phyloP scores from a whole-genome alignment of 768 basidiomycete species.

The Daedaleopsis sinensis region DNA sequence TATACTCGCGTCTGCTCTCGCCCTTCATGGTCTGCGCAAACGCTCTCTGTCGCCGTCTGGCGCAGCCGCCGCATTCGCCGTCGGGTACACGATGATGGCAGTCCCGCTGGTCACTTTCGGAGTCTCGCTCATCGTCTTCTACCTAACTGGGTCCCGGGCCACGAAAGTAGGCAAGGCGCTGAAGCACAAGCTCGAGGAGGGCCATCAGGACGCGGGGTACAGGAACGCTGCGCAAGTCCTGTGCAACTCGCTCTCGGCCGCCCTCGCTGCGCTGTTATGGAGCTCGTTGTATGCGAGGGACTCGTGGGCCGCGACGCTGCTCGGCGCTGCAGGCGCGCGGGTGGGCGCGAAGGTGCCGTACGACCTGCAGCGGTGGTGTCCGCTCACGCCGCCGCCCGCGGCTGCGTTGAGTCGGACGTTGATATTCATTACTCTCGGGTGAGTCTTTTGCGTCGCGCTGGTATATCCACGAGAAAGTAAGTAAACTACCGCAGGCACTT shows the following conservation, averaged over 20 bases:
- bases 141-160: constrained; percentile 77
- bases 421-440: constrained; percentile 71
- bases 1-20: constrained; percentile 33
- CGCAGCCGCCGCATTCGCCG: constrained; percentile 72
- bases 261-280: constrained; percentile 66
- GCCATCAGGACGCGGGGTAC: constrained; percentile 74
- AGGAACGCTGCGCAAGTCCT: constrained; percentile 81
- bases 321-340: constrained; percentile 10
- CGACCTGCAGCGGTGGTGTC: constrained; percentile 59
- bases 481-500: constrained; percentile 62
- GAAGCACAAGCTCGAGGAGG: constrained; percentile 80
- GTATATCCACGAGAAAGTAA: neutral
- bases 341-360: constrained; percentile 33
- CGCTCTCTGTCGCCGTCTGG: constrained; percentile 79
- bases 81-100: constrained; percentile 75
- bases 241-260: constrained; percentile 72
- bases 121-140: constrained; percentile 71
- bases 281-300: constrained; percentile 55
- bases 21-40: constrained; percentile 71
- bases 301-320: constrained; percentile 25
- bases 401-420: constrained; percentile 62
- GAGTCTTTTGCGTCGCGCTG: constrained; percentile 20
- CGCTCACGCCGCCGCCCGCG: constrained; percentile 46
- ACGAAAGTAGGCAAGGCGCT: constrained; percentile 83
- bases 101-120: constrained; percentile 70